Evolutionary conservation across 2,329 filamentous ascomycete species (phyloP).

Genomic region (Apiospora koreana): DNA sequence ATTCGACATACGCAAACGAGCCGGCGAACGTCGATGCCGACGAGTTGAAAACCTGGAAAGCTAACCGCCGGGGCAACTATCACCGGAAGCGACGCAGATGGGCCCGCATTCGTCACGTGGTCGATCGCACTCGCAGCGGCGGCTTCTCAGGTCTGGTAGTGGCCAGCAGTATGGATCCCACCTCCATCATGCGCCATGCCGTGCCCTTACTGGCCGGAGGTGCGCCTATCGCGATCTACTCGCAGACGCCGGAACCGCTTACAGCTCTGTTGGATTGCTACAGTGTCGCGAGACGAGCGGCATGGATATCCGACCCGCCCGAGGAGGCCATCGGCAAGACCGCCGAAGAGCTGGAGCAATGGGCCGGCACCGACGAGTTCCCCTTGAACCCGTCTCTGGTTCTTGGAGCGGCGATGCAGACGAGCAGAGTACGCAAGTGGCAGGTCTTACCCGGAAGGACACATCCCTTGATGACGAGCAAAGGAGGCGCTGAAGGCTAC

Average conservation of each 20-base stretch:
- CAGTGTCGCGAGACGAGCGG: slow-evolving; percentile 74
- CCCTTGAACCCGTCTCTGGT: slow-evolving; percentile 84
- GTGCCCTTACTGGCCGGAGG: slow-evolving; percentile 83
- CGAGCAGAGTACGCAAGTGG: slow-evolving; percentile 75
- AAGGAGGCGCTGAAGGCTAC: slow-evolving; percentile 87
- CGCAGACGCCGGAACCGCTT: slow-evolving; percentile 76
- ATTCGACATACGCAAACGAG: slow-evolving; percentile 70
- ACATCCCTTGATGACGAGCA: slow-evolving; percentile 89
- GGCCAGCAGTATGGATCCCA: slow-evolving; percentile 78
- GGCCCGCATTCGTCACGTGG: slow-evolving; percentile 69
- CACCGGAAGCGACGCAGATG: slow-evolving; percentile 87
- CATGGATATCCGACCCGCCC: slow-evolving; percentile 64
- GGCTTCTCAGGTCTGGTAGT: slow-evolving; percentile 83
- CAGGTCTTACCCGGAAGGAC: slow-evolving; percentile 91
- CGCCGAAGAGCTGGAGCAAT: slow-evolving; percentile 52
- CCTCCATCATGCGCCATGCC: slow-evolving; percentile 71
- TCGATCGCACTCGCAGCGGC: slow-evolving; percentile 73
- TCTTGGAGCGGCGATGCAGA: slow-evolving; percentile 79
- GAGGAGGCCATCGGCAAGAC: slow-evolving; percentile 45
- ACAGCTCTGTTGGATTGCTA: slow-evolving; percentile 80
- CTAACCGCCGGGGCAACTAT: slow-evolving; percentile 80
- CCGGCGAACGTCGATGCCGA: slow-evolving; percentile 61
- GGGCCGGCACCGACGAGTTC: slow-evolving; percentile 72
- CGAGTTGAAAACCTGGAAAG: slow-evolving; percentile 71
- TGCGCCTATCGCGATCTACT: slow-evolving; percentile 84